A percentile compares a stretch with the other conserved stretches of the same genome.
Conservation (phyloP, 1,139 yeast genomes). For the Zygotorulaspora mrakii region DNA sequence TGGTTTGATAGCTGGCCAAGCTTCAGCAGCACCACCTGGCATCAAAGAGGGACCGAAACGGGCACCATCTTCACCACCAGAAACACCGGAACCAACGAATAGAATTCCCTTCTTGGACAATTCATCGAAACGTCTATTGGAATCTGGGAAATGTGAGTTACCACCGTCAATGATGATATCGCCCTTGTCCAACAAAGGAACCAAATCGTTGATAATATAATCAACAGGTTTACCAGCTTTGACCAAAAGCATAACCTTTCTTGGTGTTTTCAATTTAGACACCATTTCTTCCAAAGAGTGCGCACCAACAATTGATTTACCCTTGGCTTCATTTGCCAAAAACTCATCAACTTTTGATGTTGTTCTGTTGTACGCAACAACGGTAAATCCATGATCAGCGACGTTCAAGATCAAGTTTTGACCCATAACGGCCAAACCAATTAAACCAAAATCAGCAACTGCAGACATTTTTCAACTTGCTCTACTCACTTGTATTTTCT, state of each 20-base stretch:
- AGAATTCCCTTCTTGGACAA: conserved; percentile 81
- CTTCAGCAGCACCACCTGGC: conserved; percentile 99
- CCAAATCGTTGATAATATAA: conserved; percentile 78
- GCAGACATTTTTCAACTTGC: conserved; percentile 6
- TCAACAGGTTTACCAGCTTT: conserved; percentile 98
- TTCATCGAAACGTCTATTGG: conserved; percentile 93
- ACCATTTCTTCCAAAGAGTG: conserved; percentile 85
- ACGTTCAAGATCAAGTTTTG: conserved; percentile 96
- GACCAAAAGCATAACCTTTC: conserved; percentile 89
- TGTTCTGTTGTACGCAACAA: conserved; percentile 98
- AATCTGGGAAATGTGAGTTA: conserved; percentile 98
- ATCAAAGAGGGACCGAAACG: conserved; percentile 98
- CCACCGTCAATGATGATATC: conserved; percentile 99
- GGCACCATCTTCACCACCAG: conserved; percentile 99
- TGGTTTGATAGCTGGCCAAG: conserved; percentile 97
- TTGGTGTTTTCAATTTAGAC: conserved; percentile 90
- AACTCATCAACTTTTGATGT: conserved; percentile 92
- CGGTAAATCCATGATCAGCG: conserved; percentile 97
- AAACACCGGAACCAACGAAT: conserved; percentile 98
- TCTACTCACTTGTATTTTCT: too few species aligned
- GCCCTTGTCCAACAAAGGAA: conserved; percentile 91
- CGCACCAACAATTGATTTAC: conserved; percentile 92
- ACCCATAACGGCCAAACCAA: conserved; percentile 99
- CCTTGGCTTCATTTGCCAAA: conserved; percentile 93
- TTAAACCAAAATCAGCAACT: conserved; percentile 91